Evolutionary conservation across 78 protist species (phyloP), one percentile per base, ranked within the genome.

Genomic region (Guillardia theta): DNA sequence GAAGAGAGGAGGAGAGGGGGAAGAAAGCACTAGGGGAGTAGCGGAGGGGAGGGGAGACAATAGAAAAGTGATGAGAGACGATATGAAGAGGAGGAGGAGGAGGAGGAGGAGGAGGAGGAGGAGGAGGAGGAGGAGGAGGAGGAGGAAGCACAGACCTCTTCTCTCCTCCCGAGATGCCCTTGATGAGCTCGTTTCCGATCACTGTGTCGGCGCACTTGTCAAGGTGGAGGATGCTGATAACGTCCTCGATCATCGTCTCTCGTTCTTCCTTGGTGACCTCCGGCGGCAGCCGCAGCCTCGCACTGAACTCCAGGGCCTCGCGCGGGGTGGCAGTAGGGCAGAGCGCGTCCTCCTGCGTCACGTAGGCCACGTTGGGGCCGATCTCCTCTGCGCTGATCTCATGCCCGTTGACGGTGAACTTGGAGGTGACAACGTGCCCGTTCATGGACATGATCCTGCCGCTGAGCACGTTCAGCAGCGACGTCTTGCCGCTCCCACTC

Each of bases 131-230:
- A n/a, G n/a, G n/a, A n/a, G n/a, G n/a, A n/a, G n/a, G n/a, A n/a
- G n/a, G n/a, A n/a, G n/a, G n/a, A n/a, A n/a, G n/a, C n/a, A n/a
- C n/a, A n/a, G n/a, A n/a, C n/a, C 70, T 80, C 54, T 43, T 30
- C 88, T 94, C 96, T 15, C 97, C 97, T 50, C 95, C 95, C 21
- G 96, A 94, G 18, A 96, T 80, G 77, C 95, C 96, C 50, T 80
- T 39, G 53, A n/a, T 10, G 24, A 80, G 90, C 1, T 18, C 90
- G 48, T 80, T 33, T 43, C 64, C 76, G 19, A 93, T 48, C 22
- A 33, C 0, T 0, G 94, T 77, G 94, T 93, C 48, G 43, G 47
- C 78, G 44, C n/a, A 12, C 19, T n/a, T 53, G 30, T 33, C 24
- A 22, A 93, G 83, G 21, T 48, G 41, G 10, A 93, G 94, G 39